Evolutionary conservation across 2,329 filamentous ascomycete species (phyloP), one percentile per base, ranked within the genome.

Genomic region (Talaromyces sp.): DNA sequence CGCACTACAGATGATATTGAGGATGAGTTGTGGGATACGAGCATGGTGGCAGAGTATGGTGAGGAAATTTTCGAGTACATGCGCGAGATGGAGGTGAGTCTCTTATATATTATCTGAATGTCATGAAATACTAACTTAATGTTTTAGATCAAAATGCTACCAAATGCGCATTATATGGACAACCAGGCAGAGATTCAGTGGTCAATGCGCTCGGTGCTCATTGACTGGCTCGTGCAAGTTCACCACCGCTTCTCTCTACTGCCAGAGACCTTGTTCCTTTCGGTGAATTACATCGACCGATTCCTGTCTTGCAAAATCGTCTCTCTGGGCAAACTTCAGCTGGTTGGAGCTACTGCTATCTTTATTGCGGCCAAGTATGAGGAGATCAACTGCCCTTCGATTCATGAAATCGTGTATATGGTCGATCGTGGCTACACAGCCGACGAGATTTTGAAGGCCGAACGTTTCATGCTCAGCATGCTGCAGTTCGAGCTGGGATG

Each of bases 201-300:
- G 95, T 96, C 93, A 2, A 99, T 98, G 95, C 91, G 95, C 54
- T 89, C 92, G 5, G 92, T 98, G 23, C 83, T 99, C 61, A 96
- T 99, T 88, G 95, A 98, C 76, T 99, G 95, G 95, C 83, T 99
- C 48, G 90, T 98, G 54, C 93, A 99, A 76, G 95, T 99, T 33
- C 95, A 99, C 75, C 86, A 88, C 69, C 91, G 95, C 39, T 99
- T 99, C 79, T 86, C 85, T 39, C 84, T 99, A 31, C 85, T 98
- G 8, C 93, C 93, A 0, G 95, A 99, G 81, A 99, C 95, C 0
- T 82, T 99, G 5, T 99, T 96, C 79, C 85, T 98, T 63, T 90
- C 89, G 28, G 91, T 96, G 79, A 99, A 99, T 81, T 97, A 95
- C 77, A 93, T 99, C 66, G 95, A 99, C 76, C 91, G 95, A 28